Percentiles rank a stretch among this genome's conserved stretches.
phyloP scores from a whole-genome alignment of 2,329 filamentous ascomycete genomes.

The Clarireedia paspali region DNA sequence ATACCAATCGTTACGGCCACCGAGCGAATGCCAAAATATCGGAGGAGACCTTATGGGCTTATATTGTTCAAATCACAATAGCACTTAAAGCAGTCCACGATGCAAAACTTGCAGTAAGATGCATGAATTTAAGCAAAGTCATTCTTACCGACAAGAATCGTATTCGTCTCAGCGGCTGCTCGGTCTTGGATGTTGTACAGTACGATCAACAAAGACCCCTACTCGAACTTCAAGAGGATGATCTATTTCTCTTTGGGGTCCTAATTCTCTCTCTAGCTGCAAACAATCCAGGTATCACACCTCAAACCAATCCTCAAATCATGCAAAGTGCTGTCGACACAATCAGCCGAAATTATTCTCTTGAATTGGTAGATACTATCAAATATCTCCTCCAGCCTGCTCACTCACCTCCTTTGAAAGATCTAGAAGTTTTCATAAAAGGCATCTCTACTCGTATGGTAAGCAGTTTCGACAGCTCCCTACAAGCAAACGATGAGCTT shows the following conservation, averaged over 20 bases:
- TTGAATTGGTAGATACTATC: slow-evolving; percentile 70
- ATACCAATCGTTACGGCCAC: slow-evolving; percentile 30
- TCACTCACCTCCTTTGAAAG: slow-evolving; percentile 52
- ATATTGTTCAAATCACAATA: slow-evolving; percentile 84
- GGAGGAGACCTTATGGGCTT: slow-evolving; percentile 81
- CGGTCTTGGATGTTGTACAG: slow-evolving; percentile 81
- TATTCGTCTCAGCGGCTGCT: slow-evolving; percentile 80
- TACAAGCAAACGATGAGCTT: slow-evolving; percentile 73
- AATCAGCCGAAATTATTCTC: slow-evolving; percentile 67
- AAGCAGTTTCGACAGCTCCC: slow-evolving; percentile 64
- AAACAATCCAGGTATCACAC: slow-evolving; percentile 43
- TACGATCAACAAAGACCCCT: slow-evolving; percentile 64
- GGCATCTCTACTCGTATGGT: slow-evolving; percentile 74
- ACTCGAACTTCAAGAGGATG: slow-evolving; percentile 76
- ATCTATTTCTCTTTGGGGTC: slow-evolving; percentile 76
- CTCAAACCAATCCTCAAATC: slow-evolving; percentile 29
- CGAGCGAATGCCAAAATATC: slow-evolving; percentile 38
- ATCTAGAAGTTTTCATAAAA: slow-evolving; percentile 70
- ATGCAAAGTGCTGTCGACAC: slow-evolving; percentile 68
- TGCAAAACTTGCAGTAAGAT: slow-evolving; percentile 72
- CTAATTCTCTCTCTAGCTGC: slow-evolving; percentile 77
- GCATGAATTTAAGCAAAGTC: slow-evolving; percentile 82
- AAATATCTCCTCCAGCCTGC: slow-evolving; percentile 71
- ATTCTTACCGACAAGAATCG: slow-evolving; percentile 86
- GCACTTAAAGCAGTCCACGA: slow-evolving; percentile 81